Base-by-base conservation (phyloP, 1,284 basidiomycete genomes). In the Amylostereum areolatum region DNA sequence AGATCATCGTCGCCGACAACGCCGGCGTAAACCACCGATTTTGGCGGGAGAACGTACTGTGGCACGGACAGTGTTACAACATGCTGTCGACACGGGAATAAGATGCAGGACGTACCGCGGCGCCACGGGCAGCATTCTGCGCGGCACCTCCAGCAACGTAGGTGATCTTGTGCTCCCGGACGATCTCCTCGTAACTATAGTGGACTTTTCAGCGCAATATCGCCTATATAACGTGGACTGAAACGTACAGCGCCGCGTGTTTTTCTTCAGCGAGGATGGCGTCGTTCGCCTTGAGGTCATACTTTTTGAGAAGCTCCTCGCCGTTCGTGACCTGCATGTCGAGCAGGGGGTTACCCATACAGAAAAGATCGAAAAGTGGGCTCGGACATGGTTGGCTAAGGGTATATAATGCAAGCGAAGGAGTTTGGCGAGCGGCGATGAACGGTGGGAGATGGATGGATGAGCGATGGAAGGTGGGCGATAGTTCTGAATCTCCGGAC, bases 141-240 rank as follows among this genome's bases (percentile, higher is more conserved):
- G 93, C 85, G 36, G 95, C 96, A 63, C 97, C 97, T 52, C 97
- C 97, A 43, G 97, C 96, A 51, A 99, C 92, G 64, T 97, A 99
- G 50, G 84, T 87, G 50, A 94, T 81, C 51, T 89, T 65, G 71
- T 89, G 69, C 58, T 92, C 80, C 58, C 81, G 79, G 43, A 88
- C 82, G 53, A 98, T 72, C 63, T 98, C 92, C 32, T 92, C 85
- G 71, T 97, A 98, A 66, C 92, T 95, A 57, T 49, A 9, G 34
- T n/a, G n/a, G 8, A 43, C 5, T 8, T 28, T 10, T 43, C 5
- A 43, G 28, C 41, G 9, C n/a, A 2, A 25, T 7, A 5, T 25
- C 7, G 8, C 41, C n/a, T 43, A 39, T 18, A 29, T 37, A 36
- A 35, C 39, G 12, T 39, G 34, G 42, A 18, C 18, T 18, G 18